Evolutionary conservation across 768 basidiomycete species (phyloP), one percentile per base, ranked within the genome.

Genomic region (Mycena pura): DNA sequence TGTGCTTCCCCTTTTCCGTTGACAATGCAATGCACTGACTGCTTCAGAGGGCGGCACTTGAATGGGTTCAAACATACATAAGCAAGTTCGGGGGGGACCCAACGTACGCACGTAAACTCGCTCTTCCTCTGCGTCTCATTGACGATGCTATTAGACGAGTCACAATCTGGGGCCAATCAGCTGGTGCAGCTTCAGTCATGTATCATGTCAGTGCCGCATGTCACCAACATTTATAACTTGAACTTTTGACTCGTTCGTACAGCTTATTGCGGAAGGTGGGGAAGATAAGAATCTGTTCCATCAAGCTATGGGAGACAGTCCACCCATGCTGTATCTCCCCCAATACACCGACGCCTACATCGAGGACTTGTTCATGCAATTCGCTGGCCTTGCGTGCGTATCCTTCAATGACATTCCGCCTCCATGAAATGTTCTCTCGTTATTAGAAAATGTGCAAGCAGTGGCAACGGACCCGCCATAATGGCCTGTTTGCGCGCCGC

Each of bases 281-380:
- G 54, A 75, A 58, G 63, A 73, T 25, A 31, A 7, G 5, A 62
- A 76, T 5, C 72, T 81, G 15, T 81, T 81, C 69, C 73, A 70
- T 22, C 76, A 75, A 15, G 77, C 77, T 11, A 80, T 81, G 75
- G 80, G 77, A 3, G 79, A 80, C 58, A 80, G 78, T 46, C 78
- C 80, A 2, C 77, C 80, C 7, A 67, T 80, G 15, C 74, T 68
- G 58, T 77, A 71, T 52, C 63, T 72, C 43, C 79, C 78, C 2
- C 40, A 62, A 6, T 76, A 72, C 65, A 64, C 71, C 40, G 73
- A 74, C 47, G 47, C 72, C 0, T 81, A 78, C 55, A 70, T 73
- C 14, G 71, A 77, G 51, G 69, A 56, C 22, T 68, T 80, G 5
- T 81, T 75, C 39, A 57, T 71, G 0, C 73, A 79, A 58, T 79